Evolutionary conservation across 2,329 filamentous ascomycete genomes (phyloP).

Genomic region (Kalaharituber pfeilii): DNA sequence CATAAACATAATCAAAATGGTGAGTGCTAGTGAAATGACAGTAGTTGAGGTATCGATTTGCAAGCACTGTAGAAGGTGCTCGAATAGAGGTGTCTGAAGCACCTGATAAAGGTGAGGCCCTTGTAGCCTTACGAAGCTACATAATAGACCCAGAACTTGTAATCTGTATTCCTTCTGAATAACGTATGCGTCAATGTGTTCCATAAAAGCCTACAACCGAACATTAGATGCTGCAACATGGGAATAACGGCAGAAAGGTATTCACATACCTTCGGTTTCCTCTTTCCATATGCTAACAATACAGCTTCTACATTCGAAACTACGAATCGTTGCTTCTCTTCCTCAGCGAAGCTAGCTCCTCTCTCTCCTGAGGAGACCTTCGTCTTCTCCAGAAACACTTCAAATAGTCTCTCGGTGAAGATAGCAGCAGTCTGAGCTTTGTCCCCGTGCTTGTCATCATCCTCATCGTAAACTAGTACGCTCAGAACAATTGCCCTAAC

Average conservation of each 20-base stretch:
- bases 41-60: constrained; percentile 63
- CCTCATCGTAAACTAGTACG: constrained; percentile 42
- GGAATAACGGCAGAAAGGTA: constrained; percentile 3
- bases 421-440: constrained; percentile 31
- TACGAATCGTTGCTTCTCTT: constrained; percentile 30
- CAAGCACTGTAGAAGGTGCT: constrained; percentile 53
- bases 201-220: constrained; percentile 18
- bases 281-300: constrained; percentile 43
- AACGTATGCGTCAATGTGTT: constrained; percentile 46
- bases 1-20: constrained; percentile 61
- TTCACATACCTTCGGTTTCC: constrained; percentile 46
- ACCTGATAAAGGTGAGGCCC: constrained; percentile 65
- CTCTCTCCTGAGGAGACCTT: constrained; percentile 27
- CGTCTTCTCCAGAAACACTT: constrained; percentile 39
- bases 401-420: constrained; percentile 40
- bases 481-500: constrained; percentile 46
- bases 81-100: constrained; percentile 53
- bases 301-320: constrained; percentile 37
- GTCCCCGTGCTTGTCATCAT: constrained; percentile 29
- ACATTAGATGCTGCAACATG: constrained; percentile 1
- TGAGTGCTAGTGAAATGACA: constrained; percentile 56
- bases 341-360: constrained; percentile 22
- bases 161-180: constrained; percentile 46
- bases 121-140: constrained; percentile 55
- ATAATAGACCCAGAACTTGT: constrained; percentile 47